phyloP scores from a whole-genome alignment of 345 rosid genomes.

The Microthlaspi erraticum region DNA sequence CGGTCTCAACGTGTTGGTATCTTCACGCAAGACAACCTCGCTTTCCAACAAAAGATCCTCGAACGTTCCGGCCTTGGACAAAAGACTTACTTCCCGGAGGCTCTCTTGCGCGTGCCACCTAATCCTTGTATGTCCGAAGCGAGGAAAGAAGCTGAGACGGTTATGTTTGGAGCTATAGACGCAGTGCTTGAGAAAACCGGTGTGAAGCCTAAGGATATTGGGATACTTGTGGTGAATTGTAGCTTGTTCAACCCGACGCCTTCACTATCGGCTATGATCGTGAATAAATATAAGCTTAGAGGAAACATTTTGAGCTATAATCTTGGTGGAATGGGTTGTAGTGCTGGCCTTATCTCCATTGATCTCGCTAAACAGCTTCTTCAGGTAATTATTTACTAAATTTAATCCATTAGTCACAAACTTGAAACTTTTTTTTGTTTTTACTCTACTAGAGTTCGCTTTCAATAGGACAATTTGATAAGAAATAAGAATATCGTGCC shows the following conservation, averaged over 20 bases:
- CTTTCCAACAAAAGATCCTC: slow-evolving; percentile 79
- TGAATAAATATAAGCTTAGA: slow-evolving; percentile 54
- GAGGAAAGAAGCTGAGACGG: slow-evolving; percentile 51
- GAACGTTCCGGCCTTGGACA: slow-evolving; percentile 86
- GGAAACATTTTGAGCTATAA: slow-evolving; percentile 56
- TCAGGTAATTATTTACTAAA: slow-evolving; percentile 36
- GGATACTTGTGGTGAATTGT: slow-evolving; percentile 55
- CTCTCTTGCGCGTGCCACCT: slow-evolving; percentile 52
- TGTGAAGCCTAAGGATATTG: slow-evolving; percentile 49
- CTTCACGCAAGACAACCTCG: slow-evolving; percentile 68
- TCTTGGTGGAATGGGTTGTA: slow-evolving; percentile 73
- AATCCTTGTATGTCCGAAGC: slow-evolving; percentile 49
- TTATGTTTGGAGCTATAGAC: slow-evolving; percentile 59
- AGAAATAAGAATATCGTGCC: slow-evolving; percentile 4
- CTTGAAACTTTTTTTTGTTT: not conserved
- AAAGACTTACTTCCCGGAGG: slow-evolving; percentile 75
- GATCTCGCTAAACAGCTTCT: slow-evolving; percentile 62
- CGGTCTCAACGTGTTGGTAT: slow-evolving; percentile 47
- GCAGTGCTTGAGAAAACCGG: slow-evolving; percentile 53
- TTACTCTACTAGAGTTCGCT: not conserved
- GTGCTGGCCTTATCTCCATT: slow-evolving; percentile 64
- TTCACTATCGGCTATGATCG: slow-evolving; percentile 53
- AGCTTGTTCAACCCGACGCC: slow-evolving; percentile 65
- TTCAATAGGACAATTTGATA: slow-evolving; percentile 8
- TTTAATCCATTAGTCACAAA: not conserved